Conservation (phyloP, 768 basidiomycete species). For the Megacollybia marginata region DNA sequence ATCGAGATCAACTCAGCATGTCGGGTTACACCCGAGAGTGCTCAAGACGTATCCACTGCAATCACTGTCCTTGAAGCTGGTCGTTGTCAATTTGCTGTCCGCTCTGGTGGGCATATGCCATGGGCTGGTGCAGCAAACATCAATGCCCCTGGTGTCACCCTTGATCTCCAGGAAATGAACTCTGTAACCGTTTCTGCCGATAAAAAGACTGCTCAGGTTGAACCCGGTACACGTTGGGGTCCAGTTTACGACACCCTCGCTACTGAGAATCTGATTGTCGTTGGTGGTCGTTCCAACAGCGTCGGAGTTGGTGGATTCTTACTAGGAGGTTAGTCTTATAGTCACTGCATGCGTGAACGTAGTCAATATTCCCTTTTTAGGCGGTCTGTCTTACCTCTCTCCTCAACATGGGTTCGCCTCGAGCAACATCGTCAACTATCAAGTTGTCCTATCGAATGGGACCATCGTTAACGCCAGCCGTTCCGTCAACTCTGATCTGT, state of each 20-base stretch:
- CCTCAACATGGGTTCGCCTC: background rate
- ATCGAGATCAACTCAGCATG: background rate
- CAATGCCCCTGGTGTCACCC: constrained; percentile 3
- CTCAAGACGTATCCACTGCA: background rate
- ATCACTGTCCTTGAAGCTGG: background rate
- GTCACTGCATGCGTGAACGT: too few species aligned
- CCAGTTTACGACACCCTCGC: constrained; percentile 2
- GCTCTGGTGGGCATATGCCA: constrained; percentile 5
- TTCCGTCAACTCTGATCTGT: background rate
- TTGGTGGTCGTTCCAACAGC: background rate
- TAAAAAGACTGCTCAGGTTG: background rate
- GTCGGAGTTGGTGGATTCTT: constrained; percentile 7
- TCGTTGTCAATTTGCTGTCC: constrained; percentile 2
- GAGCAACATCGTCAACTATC: constrained; percentile 3
- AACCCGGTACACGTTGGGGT: constrained; percentile 1
- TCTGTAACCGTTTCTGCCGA: background rate
- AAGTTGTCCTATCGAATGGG: constrained; percentile 4
- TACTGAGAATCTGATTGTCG: constrained; percentile 1
- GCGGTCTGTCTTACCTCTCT: constrained; percentile 2
- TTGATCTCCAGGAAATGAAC: constrained; percentile 1
- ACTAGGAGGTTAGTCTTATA: constrained; percentile 3
- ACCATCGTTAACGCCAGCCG: constrained; percentile 1
- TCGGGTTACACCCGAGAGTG: background rate
- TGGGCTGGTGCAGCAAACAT: constrained; percentile 3
- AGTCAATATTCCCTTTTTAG: too few species aligned